Percentiles rank a stretch among this genome's conserved stretches.
Evolutionary conservation across 2,329 filamentous ascomycete genomes (phyloP).

Genomic region (Penicillium sp.): DNA sequence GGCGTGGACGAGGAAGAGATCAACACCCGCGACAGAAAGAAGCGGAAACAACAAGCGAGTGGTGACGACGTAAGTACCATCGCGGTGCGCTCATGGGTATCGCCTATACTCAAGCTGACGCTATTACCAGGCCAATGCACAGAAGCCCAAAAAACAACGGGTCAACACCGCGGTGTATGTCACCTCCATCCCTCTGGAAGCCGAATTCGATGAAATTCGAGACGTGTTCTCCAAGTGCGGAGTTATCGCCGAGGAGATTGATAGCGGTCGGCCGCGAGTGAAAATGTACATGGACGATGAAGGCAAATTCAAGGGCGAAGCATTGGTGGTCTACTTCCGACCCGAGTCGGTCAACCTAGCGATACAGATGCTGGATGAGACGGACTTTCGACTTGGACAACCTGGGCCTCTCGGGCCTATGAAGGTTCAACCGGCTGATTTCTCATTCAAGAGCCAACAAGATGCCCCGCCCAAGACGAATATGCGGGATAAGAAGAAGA

Average conservation of each 20-base stretch:
- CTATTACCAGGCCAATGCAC: slow-evolving; percentile 24
- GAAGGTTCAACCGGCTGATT: slow-evolving; percentile 76
- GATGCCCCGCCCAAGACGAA: slow-evolving; percentile 53
- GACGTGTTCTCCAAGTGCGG: slow-evolving; percentile 82
- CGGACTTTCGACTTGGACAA: slow-evolving; percentile 65
- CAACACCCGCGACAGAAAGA: slow-evolving; percentile 47
- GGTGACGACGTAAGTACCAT: slow-evolving; percentile 45
- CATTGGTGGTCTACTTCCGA: slow-evolving; percentile 88
- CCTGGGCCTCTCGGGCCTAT: slow-evolving; percentile 57
- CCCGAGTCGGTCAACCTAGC: slow-evolving; percentile 76
- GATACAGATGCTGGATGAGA: slow-evolving; percentile 50
- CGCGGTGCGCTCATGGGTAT: neutral
- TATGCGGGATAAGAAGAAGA: slow-evolving; percentile 73
- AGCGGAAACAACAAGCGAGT: slow-evolving; percentile 46
- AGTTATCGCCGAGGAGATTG: slow-evolving; percentile 89
- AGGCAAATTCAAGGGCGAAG: slow-evolving; percentile 88
- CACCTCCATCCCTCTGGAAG: slow-evolving; percentile 76
- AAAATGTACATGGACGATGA: slow-evolving; percentile 82
- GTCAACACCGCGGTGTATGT: slow-evolving; percentile 91
- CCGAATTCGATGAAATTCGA: slow-evolving; percentile 71
- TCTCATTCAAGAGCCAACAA: slow-evolving; percentile 83
- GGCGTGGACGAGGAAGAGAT: slow-evolving; percentile 52
- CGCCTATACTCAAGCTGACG: neutral
- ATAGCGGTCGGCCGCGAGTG: slow-evolving; percentile 78
- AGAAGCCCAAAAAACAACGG: slow-evolving; percentile 41